phyloP scores from a whole-genome alignment of 1,139 yeast genomes.

The Diutina scorzettiae region DNA sequence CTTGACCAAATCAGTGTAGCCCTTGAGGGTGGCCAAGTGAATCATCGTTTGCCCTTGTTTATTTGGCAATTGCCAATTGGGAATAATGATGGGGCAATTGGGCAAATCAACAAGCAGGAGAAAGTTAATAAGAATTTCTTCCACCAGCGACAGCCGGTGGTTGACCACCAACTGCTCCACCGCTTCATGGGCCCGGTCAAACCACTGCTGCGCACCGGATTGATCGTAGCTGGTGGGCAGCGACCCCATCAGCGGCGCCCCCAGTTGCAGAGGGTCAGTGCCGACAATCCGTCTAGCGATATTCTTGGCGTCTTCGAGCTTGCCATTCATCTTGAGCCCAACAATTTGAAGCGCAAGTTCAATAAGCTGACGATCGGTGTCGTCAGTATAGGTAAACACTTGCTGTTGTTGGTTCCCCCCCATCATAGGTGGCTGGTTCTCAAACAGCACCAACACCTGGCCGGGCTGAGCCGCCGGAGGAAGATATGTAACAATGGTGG shows the following conservation, averaged over 20 bases:
- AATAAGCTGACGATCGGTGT: conserved; percentile 82
- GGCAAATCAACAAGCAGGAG: conserved; percentile 52
- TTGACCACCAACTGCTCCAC: conserved; percentile 38
- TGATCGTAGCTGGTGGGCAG: conserved; percentile 9
- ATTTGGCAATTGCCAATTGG: conserved; percentile 76
- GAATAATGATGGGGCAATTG: conserved; percentile 47
- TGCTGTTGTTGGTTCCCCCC: conserved; percentile 33
- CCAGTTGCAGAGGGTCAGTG: conserved; percentile 22
- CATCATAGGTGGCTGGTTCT: conserved; percentile 28
- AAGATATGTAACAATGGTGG: conserved; percentile 83
- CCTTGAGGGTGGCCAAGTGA: conserved; percentile 72
- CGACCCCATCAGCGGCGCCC: conserved; percentile 7
- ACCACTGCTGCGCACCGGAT: conserved; percentile 23
- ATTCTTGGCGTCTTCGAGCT: conserved; percentile 81
- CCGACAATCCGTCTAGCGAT: conserved; percentile 82
- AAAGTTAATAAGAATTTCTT: conserved; percentile 50
- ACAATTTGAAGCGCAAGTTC: conserved; percentile 90
- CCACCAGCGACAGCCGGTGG: conserved; percentile 29
- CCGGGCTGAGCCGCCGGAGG: conserved; percentile 89
- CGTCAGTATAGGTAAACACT: conserved; percentile 82
- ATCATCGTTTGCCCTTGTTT: conserved; percentile 76
- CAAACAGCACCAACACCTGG: conserved; percentile 80
- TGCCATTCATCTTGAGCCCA: conserved; percentile 90
- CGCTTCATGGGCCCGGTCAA: conserved; percentile 33
- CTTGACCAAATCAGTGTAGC: conserved; percentile 48